These are phyloP conservation scores for Xylaria telfairii DNA, from an alignment of 495 filamentous ascomycete genomes.

Conservation along the genomic window DNA sequence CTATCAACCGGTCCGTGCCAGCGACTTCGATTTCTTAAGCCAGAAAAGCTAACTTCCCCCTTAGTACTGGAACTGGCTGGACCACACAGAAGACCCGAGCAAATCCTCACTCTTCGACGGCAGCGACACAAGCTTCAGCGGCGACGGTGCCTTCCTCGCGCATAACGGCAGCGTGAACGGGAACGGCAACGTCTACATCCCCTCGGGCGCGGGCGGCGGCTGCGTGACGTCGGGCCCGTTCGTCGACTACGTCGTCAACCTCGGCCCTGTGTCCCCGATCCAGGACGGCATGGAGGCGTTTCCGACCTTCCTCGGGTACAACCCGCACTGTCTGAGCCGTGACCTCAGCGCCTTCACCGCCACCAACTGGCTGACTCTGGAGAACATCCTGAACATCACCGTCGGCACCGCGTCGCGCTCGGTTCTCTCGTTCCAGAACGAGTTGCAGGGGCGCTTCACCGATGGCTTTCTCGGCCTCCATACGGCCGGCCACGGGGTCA, in stretches of 20 bases:
- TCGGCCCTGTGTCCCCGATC: constrained; percentile 56
- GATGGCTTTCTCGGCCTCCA: constrained; percentile 62
- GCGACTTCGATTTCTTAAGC: neutral
- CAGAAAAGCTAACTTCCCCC: constrained; percentile 17
- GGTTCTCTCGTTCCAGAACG: constrained; percentile 59
- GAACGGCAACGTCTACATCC: constrained; percentile 43
- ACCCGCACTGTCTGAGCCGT: constrained; percentile 70
- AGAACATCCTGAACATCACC: constrained; percentile 55
- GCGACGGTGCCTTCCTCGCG: constrained; percentile 61
- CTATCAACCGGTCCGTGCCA: constrained; percentile 47
- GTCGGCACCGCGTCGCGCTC: constrained; percentile 41
- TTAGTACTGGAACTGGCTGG: constrained; percentile 72
- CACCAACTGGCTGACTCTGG: constrained; percentile 37
- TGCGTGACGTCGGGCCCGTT: constrained; percentile 69
- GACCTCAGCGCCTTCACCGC: constrained; percentile 60
- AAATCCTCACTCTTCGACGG: constrained; percentile 71
- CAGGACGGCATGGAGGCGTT: constrained; percentile 28
- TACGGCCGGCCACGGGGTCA: constrained; percentile 67
- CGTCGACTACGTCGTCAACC: constrained; percentile 53
- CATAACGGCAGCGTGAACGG: constrained; percentile 35
- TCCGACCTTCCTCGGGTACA: constrained; percentile 42
- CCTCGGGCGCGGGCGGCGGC: constrained; percentile 65
- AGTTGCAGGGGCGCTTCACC: constrained; percentile 57
- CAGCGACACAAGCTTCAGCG: constrained; percentile 62
- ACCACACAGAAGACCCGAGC: constrained; percentile 52